Evolutionary conservation across 495 filamentous ascomycete genomes (phyloP), one percentile per base, ranked within the genome.

Genomic region (Immersiella caudata): DNA sequence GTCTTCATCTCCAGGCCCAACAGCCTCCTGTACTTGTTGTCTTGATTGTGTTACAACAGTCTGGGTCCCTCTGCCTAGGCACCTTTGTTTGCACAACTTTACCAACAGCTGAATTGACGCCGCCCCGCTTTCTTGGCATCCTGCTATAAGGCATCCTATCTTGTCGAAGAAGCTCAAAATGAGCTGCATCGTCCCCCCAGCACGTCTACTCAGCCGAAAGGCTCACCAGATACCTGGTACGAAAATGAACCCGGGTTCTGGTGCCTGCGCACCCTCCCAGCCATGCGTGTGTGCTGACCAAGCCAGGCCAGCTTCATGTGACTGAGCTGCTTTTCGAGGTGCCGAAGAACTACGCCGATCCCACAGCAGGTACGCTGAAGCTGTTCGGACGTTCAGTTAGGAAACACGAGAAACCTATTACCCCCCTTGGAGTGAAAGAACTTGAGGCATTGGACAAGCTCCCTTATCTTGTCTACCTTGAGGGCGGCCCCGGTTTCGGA

Each of bases 291-390:
- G 2, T 18, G 40, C 40, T 46, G 64, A 65, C 62, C n/a, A 65
- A 20, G 29, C 49, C 56, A 93, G 93, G 93, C 35, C 91, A 89
- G 74, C 80, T 96, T 9, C 84, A 84, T 54, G 85, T 96, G 55
- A 89, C 88, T 1, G 93, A 96, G 75, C 83, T 93, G 64, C 90
- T 92, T 81, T 97, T 97, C 73, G 87, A 93, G 70, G 92, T 97
- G 11, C 92, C 93, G 36, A 79, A 87, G 60, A 90, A 95, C 76
- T 88, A 96, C 76, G 74, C 81, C 65, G 84, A 85, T n/a, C 90
- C 88, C 20, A 74, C 77, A 0, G 78, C 80, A n/a, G 87, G 85
- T 20, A 86, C 74, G 6, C 72, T 97, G 56, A 86, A 85, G 62
- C 81, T 97, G 24, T 97, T 96, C 74, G 93, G 85, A 33, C 89